A percentile compares a stretch with the other conserved stretches of the same genome.
Evolutionary conservation across 202 grass and related monocot species (phyloP).

Genomic region (Cymbopogon flexuosus): DNA sequence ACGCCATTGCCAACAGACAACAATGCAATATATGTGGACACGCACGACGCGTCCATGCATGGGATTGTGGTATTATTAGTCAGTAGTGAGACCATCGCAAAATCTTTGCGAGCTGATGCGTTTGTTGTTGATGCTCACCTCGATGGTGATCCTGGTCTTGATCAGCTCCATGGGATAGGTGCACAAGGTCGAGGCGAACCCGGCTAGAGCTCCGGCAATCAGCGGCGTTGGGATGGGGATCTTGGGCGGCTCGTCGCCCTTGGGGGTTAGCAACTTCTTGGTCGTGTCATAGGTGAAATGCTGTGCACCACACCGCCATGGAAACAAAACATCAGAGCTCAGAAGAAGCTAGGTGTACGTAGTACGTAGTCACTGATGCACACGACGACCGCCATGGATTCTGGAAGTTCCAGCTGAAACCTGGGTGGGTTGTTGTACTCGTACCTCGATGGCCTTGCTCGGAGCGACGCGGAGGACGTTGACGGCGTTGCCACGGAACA

Average conservation of each 20-base stretch:
- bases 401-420: not conserved
- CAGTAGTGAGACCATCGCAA: not conserved
- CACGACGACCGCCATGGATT: not conserved
- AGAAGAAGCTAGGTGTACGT: not conserved
- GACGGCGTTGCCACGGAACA: constrained; percentile 80
- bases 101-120: not conserved
- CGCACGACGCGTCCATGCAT: too few relatives aligned
- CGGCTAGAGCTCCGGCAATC: constrained; percentile 69
- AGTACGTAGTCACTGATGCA: not conserved
- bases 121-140: constrained; percentile 24
- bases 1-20: too few relatives aligned
- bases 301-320: constrained; percentile 36
- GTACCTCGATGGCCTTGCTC: constrained; percentile 85
- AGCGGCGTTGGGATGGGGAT: constrained; percentile 57
- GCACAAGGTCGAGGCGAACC: constrained; percentile 72
- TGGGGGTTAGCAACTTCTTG: constrained; percentile 57
- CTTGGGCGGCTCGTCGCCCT: constrained; percentile 47
- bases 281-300: constrained; percentile 76
- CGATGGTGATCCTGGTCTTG: constrained; percentile 80
- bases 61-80: too few relatives aligned
- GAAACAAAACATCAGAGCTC: not conserved
- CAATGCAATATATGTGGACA: too few relatives aligned
- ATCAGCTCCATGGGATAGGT: constrained; percentile 85
- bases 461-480: constrained; percentile 77
- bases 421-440: not conserved